Evolutionary conservation across 306 rosid genomes (phyloP), one percentile per base, ranked within the genome.

Genomic region (Lathyrus sativus): DNA sequence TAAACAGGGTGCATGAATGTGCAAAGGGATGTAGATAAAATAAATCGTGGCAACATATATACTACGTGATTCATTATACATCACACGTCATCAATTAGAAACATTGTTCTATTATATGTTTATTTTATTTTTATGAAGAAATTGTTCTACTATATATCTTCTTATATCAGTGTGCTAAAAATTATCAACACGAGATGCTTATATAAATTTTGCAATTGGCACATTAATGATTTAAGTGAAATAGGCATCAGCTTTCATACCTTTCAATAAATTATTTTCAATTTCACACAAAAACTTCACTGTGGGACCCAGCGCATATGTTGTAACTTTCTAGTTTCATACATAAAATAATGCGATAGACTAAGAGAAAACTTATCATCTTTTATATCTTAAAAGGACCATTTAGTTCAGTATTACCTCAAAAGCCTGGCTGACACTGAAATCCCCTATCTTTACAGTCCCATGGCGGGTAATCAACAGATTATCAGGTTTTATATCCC

Each of bases 351-450:
- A 42, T 61, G 14, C 11, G 5, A 14, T 9, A 46, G 35, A 33
- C 13, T 46, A 38, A 48, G 6, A 12, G 57, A 19, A 43, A 49
- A 35, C 26, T 38, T 41, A 61, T 39, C 72, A 54, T 54, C 68
- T 54, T 58, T 65, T 64, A 49, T 15, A 74, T 48, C 11, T 18
- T 26, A 57, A 8, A 55, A 41, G 62, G 26, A 68, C 38, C 56
- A 14, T 48, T 24, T 11, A 46, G 71, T 54, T 65, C 53, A 60
- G 54, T 17, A 58, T 75, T 85, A 95, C 99, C 99, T 88, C 96
- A 84, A 88, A 88, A 68, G 95, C 99, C 82, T 95, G 99, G 88
- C 99, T 91, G 77, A 95, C 99, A 18, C 96, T 95, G 86, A 95
- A 95, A 83, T 95, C 99, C 63, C 92, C 99, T 13, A 95, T 95